A percentile compares a stretch with the other conserved stretches of the same genome.
These are phyloP conservation scores for Tylopilus orsonianus DNA, from an alignment of 1,284 basidiomycete species.

Conservation along the genomic window DNA sequence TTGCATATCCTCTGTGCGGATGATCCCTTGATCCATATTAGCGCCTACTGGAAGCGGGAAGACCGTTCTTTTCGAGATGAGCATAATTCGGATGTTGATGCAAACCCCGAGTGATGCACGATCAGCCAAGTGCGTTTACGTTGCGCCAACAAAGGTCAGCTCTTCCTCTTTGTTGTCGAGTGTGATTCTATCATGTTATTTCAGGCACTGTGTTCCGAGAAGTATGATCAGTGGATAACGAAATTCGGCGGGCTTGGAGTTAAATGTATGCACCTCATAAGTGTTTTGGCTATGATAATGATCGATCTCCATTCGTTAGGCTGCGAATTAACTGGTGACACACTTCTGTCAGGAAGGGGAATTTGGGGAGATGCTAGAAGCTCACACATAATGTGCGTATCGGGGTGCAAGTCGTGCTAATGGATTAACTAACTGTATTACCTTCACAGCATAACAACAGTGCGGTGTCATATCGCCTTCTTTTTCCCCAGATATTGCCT, in stretches of 20 bases:
- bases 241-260: constrained; percentile 78
- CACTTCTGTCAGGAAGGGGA: constrained; percentile 57
- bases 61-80: constrained; percentile 91
- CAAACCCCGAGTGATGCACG: constrained; percentile 39
- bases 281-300: neutral
- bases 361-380: constrained; percentile 72
- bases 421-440: constrained; percentile 5
- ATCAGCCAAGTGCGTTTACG: constrained; percentile 78
- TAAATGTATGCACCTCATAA: constrained; percentile 53
- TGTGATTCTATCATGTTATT: neutral
- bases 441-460: constrained; percentile 68
- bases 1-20: neutral
- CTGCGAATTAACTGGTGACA: constrained; percentile 91
- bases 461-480: constrained; percentile 34
- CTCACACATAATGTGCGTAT: constrained; percentile 71
- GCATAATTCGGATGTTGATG: constrained; percentile 78
- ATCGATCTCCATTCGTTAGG: constrained; percentile 44
- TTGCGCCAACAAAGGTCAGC: constrained; percentile 88
- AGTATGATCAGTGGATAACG: constrained; percentile 78
- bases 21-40: constrained; percentile 29
- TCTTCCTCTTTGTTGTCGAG: neutral
- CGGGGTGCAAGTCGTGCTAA: constrained; percentile 3
- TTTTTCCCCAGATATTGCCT: constrained; percentile 6
- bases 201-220: constrained; percentile 87
- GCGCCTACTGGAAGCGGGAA: constrained; percentile 94